phyloP scores from a whole-genome alignment of 108 stramenopile genomes.

The Conticribra guillardii region DNA sequence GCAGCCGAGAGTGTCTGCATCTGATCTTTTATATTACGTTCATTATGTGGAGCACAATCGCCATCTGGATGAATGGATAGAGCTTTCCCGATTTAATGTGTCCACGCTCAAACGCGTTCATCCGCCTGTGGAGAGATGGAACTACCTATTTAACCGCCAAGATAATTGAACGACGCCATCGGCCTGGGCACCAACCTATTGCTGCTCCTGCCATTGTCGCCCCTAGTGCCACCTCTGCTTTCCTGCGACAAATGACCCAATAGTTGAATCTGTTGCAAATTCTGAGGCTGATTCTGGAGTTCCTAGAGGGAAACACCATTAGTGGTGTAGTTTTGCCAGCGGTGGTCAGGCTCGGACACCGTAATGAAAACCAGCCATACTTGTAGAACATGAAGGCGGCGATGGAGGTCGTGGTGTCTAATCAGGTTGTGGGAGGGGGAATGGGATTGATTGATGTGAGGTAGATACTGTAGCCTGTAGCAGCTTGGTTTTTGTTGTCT shows the following conservation, averaged over 20 bases:
- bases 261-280: too few species aligned
- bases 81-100: slow-evolving; percentile 63
- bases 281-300: not conserved
- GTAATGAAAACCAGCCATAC: too few species aligned
- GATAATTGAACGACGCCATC: slow-evolving; percentile 56
- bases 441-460: too few species aligned
- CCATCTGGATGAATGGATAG: slow-evolving; percentile 89
- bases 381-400: too few species aligned
- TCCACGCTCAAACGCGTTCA: slow-evolving; percentile 52
- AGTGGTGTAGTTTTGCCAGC: too few species aligned
- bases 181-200: not conserved
- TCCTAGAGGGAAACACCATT: not conserved
- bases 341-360: too few species aligned
- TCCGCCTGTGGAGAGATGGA: slow-evolving; percentile 60
- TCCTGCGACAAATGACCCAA: too few species aligned
- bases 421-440: too few species aligned
- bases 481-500: too few species aligned
- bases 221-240: not conserved
- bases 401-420: too few species aligned
- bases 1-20: slow-evolving; percentile 11
- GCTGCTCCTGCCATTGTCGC: not conserved
- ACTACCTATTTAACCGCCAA: slow-evolving; percentile 46
- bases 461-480: too few species aligned
- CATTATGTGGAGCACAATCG: slow-evolving; percentile 87
- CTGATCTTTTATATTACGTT: slow-evolving; percentile 80